Evolutionary conservation across 148 eudicot genomes (phyloP).

Genomic region (Rhododendron ferrugineum): DNA sequence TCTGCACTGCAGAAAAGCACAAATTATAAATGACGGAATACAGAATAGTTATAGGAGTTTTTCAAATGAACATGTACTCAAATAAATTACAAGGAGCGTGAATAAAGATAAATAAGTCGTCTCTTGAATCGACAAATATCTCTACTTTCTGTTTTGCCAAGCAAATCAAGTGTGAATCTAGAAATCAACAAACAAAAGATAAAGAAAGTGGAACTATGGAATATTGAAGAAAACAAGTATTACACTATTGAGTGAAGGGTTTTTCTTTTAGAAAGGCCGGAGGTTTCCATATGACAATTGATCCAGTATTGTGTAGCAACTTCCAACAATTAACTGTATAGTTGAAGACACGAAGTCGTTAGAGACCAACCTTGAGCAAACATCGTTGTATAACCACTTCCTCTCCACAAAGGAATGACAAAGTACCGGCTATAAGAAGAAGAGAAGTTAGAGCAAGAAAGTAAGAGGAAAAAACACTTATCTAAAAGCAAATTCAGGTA

Average conservation of each 20-base stretch:
- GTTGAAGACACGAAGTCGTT: background rate
- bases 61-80: background rate
- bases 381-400: conserved; percentile 92
- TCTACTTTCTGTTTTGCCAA: background rate
- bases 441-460: conserved; percentile 14
- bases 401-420: conserved; percentile 90
- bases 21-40: background rate
- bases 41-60: background rate
- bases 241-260: background rate
- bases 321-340: background rate
- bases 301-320: background rate
- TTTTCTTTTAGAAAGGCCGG: background rate
- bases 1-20: conserved; percentile 52
- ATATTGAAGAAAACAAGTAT: conserved; percentile 1
- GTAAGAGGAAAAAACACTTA: background rate
- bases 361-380: conserved; percentile 70
- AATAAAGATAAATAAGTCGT: background rate
- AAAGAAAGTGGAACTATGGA: background rate
- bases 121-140: background rate
- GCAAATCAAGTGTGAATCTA: background rate
- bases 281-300: background rate
- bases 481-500: conserved; percentile 7
- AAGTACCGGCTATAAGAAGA: conserved; percentile 60
- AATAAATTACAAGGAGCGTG: background rate
- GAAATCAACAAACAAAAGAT: background rate